Base-by-base conservation (phyloP, 208 protist genomes). In the Herpetomonas tarakana region DNA sequence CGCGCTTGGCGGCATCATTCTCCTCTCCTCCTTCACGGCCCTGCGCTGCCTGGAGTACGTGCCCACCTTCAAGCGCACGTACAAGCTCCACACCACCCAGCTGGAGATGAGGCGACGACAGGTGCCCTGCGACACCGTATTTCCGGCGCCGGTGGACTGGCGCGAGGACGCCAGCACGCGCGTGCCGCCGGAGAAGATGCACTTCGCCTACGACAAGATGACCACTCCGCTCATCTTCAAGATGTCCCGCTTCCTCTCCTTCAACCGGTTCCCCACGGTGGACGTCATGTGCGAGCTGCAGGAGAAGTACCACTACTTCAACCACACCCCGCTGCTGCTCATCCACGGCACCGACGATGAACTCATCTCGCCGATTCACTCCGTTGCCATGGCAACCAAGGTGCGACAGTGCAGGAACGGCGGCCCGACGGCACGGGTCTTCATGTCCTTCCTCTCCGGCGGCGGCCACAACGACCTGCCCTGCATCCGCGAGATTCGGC, bases 1-100 rank as follows among this genome's bases (percentile, higher is more conserved):
- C 70, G 63, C 59, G 2, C 70, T 81, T 35, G 70, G 62, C 28
- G 69, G 75, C 38, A 68, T 81, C 55, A 62, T 81, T 22, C 58
- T 81, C 9, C 35, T 81, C 26, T 71, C 75, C 14, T 41, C 70
- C 1, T 77, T 81, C 41, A 58, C 75, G n/a, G 58, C 65, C 4
- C 18, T 77, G 11, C 65, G 65, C 44, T 71, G 75, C 38, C 54
- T 81, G 3, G 75, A 81, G 63, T 65, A 71, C 14, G 60, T 55
- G 58, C 9, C 27, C 29, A 68, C 61, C 21, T 55, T 76, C 47
- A 6, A 27, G 4, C 14, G 35, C 4, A 22, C 19, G 11, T 62
- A 71, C 47, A 38, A 67, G 18, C 62, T 78, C 24, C 47, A 66
- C 45, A 38, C 66, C 55, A 46, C 51, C 44, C 58, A 58, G 54